Base-by-base conservation (phyloP, 208 protist species). In the Naegleria gruberi region DNA sequence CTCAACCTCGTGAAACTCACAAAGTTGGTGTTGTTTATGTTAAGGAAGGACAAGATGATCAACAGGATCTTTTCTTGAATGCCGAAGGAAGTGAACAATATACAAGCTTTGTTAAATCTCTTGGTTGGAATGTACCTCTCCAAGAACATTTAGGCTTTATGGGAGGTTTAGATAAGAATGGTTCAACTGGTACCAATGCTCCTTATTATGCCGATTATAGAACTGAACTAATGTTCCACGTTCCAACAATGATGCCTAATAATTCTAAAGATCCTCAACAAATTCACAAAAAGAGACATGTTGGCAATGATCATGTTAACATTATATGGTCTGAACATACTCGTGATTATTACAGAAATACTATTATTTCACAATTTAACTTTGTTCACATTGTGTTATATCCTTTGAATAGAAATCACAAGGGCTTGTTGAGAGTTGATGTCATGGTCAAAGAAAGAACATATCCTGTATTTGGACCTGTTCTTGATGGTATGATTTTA, bases 261-360 rank as follows among this genome's bases (percentile, higher is more conserved):
- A 90, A 17, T 45, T 12, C 45, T 15, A 83, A 81, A 10, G 90
- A 91, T 19, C 40, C 12, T 12, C 90, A 91, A 89, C 89, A 90
- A 83, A 82, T 90, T 46, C 51, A 86, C 40, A 90, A 95, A 55
- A 96, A 96, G 84, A n/a, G 93, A 30, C 95, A 97, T 57, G 91
- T 97, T 30, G 96, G 95, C 40, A 97, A 97, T 91, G 96, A 97
- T 85, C 90, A 91, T 45, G 94, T 97, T 40, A 94, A 97, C 43
- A 96, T 97, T 41, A 91, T 97, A 47, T 97, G 94, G 93, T 91
- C 77, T 15, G 95, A 97, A 89, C 90, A 96, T 73, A 90, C 83
- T 6, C 42, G 92, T 30, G 91, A 95, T 12, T 97, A 96, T 84
- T 87, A 91, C 19, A 92, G 93, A 2, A 90, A 93, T 26, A 96